Conservation (phyloP, 345 rosid species). For the Gossypium australe region DNA sequence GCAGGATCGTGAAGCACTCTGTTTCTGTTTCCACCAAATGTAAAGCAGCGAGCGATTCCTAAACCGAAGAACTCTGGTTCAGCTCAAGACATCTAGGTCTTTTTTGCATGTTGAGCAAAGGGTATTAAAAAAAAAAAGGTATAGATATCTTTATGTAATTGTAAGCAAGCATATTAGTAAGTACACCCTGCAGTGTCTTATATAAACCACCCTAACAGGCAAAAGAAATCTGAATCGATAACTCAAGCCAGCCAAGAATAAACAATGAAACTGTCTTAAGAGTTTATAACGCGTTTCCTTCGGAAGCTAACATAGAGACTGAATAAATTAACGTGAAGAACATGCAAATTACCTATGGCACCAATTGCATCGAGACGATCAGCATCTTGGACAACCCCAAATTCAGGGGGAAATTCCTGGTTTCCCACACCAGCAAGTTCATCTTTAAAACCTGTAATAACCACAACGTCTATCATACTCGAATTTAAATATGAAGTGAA, state of each 20-base stretch:
- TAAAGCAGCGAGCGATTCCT: constrained; percentile 91
- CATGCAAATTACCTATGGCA: constrained; percentile 55
- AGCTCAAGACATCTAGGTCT: not conserved
- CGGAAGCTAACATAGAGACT: not conserved
- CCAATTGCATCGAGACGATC: constrained; percentile 94
- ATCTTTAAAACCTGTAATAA: constrained; percentile 69
- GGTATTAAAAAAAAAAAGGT: not conserved
- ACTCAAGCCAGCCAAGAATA: not conserved
- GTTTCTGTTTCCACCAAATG: constrained; percentile 80
- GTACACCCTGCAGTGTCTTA: not conserved
- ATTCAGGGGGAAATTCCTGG: constrained; percentile 46
- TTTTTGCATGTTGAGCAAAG: not conserved
- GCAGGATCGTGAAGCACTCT: constrained; percentile 75
- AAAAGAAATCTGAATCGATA: not conserved
- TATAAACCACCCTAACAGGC: not conserved
- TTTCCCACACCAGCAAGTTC: constrained; percentile 45
- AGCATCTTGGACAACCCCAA: constrained; percentile 92
- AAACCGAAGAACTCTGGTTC: not conserved
- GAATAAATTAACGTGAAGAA: not conserved
- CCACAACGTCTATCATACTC: not conserved
- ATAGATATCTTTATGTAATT: not conserved
- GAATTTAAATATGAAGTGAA: not conserved
- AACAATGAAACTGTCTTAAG: not conserved
- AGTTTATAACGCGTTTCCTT: not conserved
- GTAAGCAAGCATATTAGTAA: not conserved